Base-by-base conservation (phyloP, 1,284 basidiomycete species). In the Apiotrichum laibachii region DNA sequence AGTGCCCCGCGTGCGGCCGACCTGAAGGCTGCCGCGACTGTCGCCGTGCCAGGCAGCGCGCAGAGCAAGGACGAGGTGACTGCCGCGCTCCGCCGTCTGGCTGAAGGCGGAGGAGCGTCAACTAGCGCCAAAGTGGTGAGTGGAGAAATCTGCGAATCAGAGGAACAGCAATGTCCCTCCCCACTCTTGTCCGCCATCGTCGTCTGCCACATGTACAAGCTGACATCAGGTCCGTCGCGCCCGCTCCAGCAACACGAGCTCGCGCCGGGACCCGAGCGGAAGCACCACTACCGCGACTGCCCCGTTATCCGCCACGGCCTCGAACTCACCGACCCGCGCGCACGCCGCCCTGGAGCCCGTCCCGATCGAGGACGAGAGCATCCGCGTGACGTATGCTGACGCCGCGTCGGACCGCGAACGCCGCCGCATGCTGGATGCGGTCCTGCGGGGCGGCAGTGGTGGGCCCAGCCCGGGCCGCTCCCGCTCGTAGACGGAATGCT, bases 381-480 rank as follows among this genome's bases (percentile, higher is more conserved):
- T 74, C 55, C 55, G 67, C 19, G 70, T 76, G 10, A 64, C 63
- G 42, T 71, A 73, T 55, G 66, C 65, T 2, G 72, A 74, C 56
- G 64, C 67, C 2, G 62, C 49, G 33, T 64, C 65, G 12, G 72
- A 73, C 53, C 65, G 63, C 55, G 71, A 73, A 60, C 62, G 58
- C 54, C 64, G 63, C 51, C 65, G 65, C 45, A 53, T 76, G 42
- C 50, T 72, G 40, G 72, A 72, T 16, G 68, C 67, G 1, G 59
- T 73, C 16, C 50, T 53, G 51, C 52, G 55, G 39, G 57, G 59
- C 40, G 43, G 18, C 5, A 13, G 19, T 3, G 43, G 43, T 2
- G n/a, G 43, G 9, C 13, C 52, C 26, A 61, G 59, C 16, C 59
- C 59, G 4, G 34, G 26, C 26, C 26, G 26, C 26, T 31, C 26